Conservation (phyloP, 2,329 filamentous ascomycete species). For the Hortaea werneckii region DNA sequence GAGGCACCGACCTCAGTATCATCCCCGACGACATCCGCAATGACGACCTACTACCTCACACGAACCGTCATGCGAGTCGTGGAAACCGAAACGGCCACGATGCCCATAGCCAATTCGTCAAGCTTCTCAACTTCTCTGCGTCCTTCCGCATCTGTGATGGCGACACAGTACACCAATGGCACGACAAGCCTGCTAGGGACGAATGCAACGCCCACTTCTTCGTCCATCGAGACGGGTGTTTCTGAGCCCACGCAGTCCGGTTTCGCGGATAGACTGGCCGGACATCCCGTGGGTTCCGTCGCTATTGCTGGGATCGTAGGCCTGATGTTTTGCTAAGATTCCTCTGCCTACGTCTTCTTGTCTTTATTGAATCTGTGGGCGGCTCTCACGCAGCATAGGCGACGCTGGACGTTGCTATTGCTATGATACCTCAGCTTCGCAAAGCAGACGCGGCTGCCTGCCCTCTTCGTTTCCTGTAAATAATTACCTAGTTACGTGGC, state of each 20-base stretch:
- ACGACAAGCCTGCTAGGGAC: slow-evolving; percentile 6
- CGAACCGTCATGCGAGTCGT: slow-evolving; percentile 11
- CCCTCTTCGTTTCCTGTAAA: too few relatives aligned
- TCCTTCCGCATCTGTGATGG: slow-evolving; percentile 2
- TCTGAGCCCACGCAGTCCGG: background rate
- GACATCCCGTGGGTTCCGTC: background rate
- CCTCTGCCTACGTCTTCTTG: too few relatives aligned
- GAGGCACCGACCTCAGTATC: background rate
- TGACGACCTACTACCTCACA: slow-evolving; percentile 9
- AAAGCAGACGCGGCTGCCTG: too few relatives aligned
- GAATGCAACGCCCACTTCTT: background rate
- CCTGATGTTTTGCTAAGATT: background rate
- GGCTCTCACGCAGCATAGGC: too few relatives aligned
- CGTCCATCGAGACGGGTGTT: background rate
- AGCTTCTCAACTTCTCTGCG: background rate
- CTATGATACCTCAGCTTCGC: too few relatives aligned
- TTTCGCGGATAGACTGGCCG: background rate
- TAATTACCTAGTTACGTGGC: too few relatives aligned
- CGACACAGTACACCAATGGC: slow-evolving; percentile 5
- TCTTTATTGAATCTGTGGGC: too few relatives aligned
- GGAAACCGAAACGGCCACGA: slow-evolving; percentile 8
- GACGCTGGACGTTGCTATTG: too few relatives aligned
- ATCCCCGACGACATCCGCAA: background rate
- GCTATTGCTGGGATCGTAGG: slow-evolving; percentile 1
- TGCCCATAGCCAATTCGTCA: background rate